Base-by-base conservation (phyloP, 1,139 yeast species). In the Lodderomyces jiufengensis region DNA sequence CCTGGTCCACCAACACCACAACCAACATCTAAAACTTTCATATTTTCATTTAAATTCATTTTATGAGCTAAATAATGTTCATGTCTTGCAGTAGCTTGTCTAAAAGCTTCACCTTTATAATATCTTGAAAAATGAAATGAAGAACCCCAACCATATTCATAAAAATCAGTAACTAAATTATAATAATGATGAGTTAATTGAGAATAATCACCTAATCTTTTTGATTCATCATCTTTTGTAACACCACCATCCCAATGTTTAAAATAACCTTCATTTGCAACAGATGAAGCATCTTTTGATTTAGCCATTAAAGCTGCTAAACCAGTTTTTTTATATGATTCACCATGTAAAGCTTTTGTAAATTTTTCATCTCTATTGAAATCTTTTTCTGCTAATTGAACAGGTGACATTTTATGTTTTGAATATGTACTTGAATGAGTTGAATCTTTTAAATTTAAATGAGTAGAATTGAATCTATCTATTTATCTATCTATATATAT, bases 1-100 rank as follows among this genome's bases (percentile, higher is more conserved):
- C 96, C 97, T 52, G 98, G 98, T 29, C 98, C 98, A 58, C 98
- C 98, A 52, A 92, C 96, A 73, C 98, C 98, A 70, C 98, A 94
- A 35, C 98, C 98, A 42, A 92, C 98, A 61, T 94, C 98, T 54
- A 92, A 76, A 20, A 94, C 98, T 55, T 79, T 80, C 88, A 84
- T 85, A 51, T 78, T 76, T 52, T 81, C 85, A 52, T 72, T 61
- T 53, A 92, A 68, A 44, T 83, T 84, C 78, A 90, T 90, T 70
- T 84, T 83, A 62, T 74, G 70, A 27, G 98, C 98, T 53, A 92
- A 71, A 65, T 77, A 92, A 66, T 92, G 98, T 69, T 92, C 98
- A 64, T 92, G 98, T 70, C 98, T 80, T 34, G 97, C 97, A 50
- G 87, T 80, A 31, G 97, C 95, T 65, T 92, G 97, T 56, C 79